Evolutionary conservation across 2,329 filamentous ascomycete species (phyloP), one percentile per base, ranked within the genome.

Genomic region (Arthrinium phaeospermum): DNA sequence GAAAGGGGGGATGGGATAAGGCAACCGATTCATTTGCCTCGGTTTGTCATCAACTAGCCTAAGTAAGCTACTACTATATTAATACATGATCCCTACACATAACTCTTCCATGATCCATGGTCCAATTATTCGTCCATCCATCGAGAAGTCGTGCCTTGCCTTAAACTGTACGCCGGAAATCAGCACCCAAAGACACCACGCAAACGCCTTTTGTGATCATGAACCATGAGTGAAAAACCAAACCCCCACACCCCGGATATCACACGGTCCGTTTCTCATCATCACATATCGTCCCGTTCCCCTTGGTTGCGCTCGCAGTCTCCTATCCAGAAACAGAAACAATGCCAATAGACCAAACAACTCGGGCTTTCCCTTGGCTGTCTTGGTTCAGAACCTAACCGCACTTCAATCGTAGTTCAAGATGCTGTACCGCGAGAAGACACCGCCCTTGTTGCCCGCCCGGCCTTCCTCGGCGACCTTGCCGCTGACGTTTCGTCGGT

Each of bases 401-500:
- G 5, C 16, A 2, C 45, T n/a, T 67, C 24, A 73, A 24, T 73
- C 70, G 37, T 75, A 75, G 44, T 79, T 76, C 57, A 81, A 67
- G 24, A 79, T 73, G 41, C 77, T 77, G 68, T 80, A 81, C 70
- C 77, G 71, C 69, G 78, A 77, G 53, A 77, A 78, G 61, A 73
- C 37, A 16, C 71, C 27, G 4, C 16, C 19, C 19, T 27, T 27
- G 30, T 67, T 70, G 73, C 82, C 84, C 3, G 82, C 89, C 67
- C 88, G 83, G 1, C 93, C 93, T 79, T 95, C 93, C 80, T 95
- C 93, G 0, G 88, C 92, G 71, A 91, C 82, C 84, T 93, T 94
- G 0, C 93, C 93, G 78, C 92, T 94, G 2, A 94, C 92, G 73
- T 92, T 90, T 67, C 92, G 83, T 67, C 88, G 83, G 70, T 83